Evolutionary conservation across 108 stramenopile species (phyloP).

Genomic region (Conticribra guillardii): DNA sequence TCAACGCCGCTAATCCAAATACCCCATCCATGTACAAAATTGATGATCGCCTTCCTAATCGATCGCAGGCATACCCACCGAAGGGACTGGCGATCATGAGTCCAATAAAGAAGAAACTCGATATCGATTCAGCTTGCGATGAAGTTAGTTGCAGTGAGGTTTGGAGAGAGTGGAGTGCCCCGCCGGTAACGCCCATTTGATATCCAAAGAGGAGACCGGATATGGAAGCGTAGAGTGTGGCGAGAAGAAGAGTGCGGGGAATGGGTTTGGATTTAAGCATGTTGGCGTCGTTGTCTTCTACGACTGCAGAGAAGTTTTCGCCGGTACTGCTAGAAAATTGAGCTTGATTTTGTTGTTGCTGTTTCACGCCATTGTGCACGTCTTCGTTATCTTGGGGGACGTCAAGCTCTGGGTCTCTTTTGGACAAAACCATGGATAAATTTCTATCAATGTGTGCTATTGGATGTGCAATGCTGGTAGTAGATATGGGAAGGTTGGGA

Average conservation of each 20-base stretch:
- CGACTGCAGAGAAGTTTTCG: neutral
- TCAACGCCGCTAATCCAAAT: conserved; percentile 29
- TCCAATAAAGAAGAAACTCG: conserved; percentile 46
- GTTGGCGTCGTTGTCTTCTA: neutral
- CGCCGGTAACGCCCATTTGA: conserved; percentile 40
- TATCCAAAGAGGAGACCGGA: conserved; percentile 55
- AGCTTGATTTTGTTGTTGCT: neutral
- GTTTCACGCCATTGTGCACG: neutral
- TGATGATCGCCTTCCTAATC: conserved; percentile 28
- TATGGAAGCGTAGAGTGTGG: conserved; percentile 44
- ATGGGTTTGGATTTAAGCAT: neutral
- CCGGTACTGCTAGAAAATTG: neutral
- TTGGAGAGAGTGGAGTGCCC: conserved; percentile 46
- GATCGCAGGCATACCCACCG: conserved; percentile 46
- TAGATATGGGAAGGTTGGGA: too few species aligned
- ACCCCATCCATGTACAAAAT: conserved; percentile 46
- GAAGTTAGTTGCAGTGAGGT: conserved; percentile 37
- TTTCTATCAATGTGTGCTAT: too few species aligned
- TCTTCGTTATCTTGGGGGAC: neutral
- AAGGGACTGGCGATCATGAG: conserved; percentile 45
- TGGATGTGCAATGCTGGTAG: too few species aligned
- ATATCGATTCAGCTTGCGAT: conserved; percentile 40
- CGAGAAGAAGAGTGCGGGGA: conserved; percentile 26
- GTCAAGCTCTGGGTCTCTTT: neutral
- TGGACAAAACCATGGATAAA: neutral